Base-by-base conservation (phyloP, 129 eudicot species). In the Logfia minima region DNA sequence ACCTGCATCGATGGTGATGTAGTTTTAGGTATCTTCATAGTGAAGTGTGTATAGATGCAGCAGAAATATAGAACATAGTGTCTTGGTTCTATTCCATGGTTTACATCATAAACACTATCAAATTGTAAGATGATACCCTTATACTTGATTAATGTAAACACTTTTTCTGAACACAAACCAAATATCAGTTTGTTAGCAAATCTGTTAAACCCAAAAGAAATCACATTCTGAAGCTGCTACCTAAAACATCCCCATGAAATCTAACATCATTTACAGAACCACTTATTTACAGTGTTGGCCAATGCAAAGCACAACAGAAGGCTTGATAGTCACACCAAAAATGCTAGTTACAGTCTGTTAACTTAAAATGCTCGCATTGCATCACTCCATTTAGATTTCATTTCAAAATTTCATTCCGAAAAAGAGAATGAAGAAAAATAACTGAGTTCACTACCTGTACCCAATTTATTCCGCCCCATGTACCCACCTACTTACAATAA, bases 1-100 rank as follows among this genome's bases (percentile, higher is more conserved):
- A 14, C 78, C 79, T 60, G 55, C 96, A 8, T 79, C 92, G 3
- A 92, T 88, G 96, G 75, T 82, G n/a, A 92, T 92, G 98, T 88
- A 85, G 82, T 26, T 51, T 8, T 79, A 65, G 10, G 37, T 28
- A 56, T 63, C 43, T 19, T 55, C 70, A 26, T 66, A 58, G 53
- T 43, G 77, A 45, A 28, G 28, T 58, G 23, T 58, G 66, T 6
- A 56, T 52, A 71, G 8, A n/a, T 11, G 10, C 8, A 24, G 28
- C 26, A 7, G 63, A 18, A 71, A 70, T 28, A 71, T 8, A 26
- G 39, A 41, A 58, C 28, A 58, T 58, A 14, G 17, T 48, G 55
- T 48, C n/a, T 48, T 48, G 18, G 55, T 48, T 48, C 55, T 48
- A 3, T 48, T 48, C 18, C 55, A 48, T 0, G 55, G 6, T 14